phyloP scores from a whole-genome alignment of 768 basidiomycete species.

The Erythrobasidium yunnanense region DNA sequence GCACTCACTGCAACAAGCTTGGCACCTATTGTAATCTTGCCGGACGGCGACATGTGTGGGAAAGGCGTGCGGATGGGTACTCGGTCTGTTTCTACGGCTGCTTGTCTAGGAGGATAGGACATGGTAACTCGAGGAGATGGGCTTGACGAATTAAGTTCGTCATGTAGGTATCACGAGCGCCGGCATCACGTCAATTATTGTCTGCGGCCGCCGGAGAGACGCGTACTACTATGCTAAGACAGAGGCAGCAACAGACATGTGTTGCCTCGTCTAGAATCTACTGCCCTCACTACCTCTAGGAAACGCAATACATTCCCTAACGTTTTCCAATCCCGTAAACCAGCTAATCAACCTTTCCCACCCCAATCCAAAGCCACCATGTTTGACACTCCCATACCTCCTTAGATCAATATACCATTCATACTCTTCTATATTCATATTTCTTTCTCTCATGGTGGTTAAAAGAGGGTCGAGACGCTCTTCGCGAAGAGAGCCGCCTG shows the following conservation, averaged over 20 bases:
- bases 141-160: no score
- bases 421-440: slow-evolving; percentile 45
- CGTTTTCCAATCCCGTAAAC: slow-evolving; percentile 75
- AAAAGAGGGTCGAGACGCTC: slow-evolving; percentile 54
- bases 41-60: no score
- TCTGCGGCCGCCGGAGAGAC: no score
- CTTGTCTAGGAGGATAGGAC: no score
- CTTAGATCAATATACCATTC: slow-evolving; percentile 68
- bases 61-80: no score
- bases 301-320: slow-evolving; percentile 86
- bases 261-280: slow-evolving; percentile 1
- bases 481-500: slow-evolving; percentile 78
- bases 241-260: neutral
- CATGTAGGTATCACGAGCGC: no score
- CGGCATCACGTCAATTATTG: no score
- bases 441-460: slow-evolving; percentile 48
- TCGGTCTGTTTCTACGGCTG: no score
- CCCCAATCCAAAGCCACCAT: slow-evolving; percentile 92
- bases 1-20: no score
- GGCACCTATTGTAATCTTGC: no score
- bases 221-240: no score
- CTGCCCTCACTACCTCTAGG: slow-evolving; percentile 48
- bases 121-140: no score
- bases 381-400: slow-evolving; percentile 72
- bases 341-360: slow-evolving; percentile 83